These are phyloP conservation scores for Colletotrichum theobromicola DNA, from an alignment of 2,329 filamentous ascomycete species.

Conservation along the genomic window DNA sequence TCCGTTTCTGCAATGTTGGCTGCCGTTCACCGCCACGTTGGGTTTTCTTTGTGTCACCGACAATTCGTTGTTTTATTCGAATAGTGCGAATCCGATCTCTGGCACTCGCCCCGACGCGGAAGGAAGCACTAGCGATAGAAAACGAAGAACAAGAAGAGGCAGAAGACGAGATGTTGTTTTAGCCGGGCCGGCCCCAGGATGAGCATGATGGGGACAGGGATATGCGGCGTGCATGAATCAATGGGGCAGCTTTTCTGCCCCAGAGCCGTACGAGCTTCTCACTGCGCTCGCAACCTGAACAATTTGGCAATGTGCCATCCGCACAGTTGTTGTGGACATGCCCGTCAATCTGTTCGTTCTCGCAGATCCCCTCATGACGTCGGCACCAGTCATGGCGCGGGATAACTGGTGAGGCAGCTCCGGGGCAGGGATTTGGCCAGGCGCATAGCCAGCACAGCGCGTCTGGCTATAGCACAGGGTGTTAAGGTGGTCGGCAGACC, in stretches of 20 bases:
- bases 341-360: not conserved
- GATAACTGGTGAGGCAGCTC: conserved; percentile 12
- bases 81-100: not conserved
- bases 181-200: not conserved
- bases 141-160: not conserved
- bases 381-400: conserved; percentile 11
- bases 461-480: conserved; percentile 11
- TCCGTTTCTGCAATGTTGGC: conserved; percentile 15
- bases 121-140: not conserved
- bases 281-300: not conserved
- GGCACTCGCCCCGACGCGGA: not conserved
- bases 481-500: conserved; percentile 2
- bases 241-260: conserved; percentile 12
- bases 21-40: conserved; percentile 25
- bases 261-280: not conserved
- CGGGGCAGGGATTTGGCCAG: conserved; percentile 1
- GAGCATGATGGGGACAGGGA: not conserved
- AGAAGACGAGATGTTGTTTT: not conserved
- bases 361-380: conserved; percentile 19
- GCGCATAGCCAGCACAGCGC: conserved; percentile 18
- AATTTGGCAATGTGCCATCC: not conserved
- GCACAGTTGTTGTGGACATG: not conserved
- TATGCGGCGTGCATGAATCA: conserved; percentile 6
- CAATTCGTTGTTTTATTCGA: conserved; percentile 15
- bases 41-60: conserved; percentile 24